Evolutionary conservation across 495 filamentous ascomycete species (phyloP), one percentile per base, ranked within the genome.

Genomic region (Talaromyces wortmannii): DNA sequence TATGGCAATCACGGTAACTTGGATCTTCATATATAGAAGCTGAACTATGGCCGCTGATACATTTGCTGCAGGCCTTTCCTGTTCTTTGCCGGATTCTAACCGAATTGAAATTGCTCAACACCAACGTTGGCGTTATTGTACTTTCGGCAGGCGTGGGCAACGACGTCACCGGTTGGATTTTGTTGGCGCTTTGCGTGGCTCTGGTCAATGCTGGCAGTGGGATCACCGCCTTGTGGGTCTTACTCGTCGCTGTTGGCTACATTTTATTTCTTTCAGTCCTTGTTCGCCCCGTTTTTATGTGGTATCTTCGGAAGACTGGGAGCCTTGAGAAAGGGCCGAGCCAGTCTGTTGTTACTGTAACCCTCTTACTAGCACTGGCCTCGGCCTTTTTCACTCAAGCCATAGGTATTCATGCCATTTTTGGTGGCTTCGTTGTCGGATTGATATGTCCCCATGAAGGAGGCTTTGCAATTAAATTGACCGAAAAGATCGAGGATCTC

Each of bases 331-430:
- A 95, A 67, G 94, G 94, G 6, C 94, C 94, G 6, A 89, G 88
- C 33, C 94, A 97, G 63, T 82, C 83, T 31, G 87, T 95, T 60
- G 86, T 97, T 31, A 84, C 86, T 10, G 65, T 97, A 44, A 97
- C 91, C 0, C 66, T 98, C 40, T 69, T 97, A 6, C 75, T 96
- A 55, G 82, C 85, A 0, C 78, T 98, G 13, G 75, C 80, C 1
- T 96, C 91, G 1, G 78, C 92, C n/a, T 98, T 92, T 76, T 97
- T 98, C 66, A 98, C 94, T 3, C 90, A 89, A 48, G 85, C 92
- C 30, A 96, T 98, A 63, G 94, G 94, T 16, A 79, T 92, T 8
- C 91, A 96, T 70, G 83, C 91, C 46, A 95, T 95, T 64, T 95
- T 96, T 61, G 92, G 92, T 31, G 84, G 80, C 4, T 98, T 98